Percentiles rank a stretch among this genome's conserved stretches.
These are phyloP conservation scores for Arthrobotrys sinensis DNA, from an alignment of 2,329 filamentous ascomycete species.

Conservation along the genomic window DNA sequence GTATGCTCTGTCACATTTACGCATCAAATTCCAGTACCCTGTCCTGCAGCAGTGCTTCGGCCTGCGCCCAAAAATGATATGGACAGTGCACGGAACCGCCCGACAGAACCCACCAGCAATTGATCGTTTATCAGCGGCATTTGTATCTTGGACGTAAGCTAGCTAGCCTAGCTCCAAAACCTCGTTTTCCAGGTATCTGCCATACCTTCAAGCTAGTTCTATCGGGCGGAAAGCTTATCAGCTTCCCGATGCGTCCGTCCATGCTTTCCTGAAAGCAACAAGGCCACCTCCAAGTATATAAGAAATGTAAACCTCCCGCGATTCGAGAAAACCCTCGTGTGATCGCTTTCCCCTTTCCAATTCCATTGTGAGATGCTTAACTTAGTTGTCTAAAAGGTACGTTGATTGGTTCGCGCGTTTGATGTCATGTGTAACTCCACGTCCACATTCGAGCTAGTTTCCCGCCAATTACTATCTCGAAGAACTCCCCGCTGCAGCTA, in stretches of 20 bases:
- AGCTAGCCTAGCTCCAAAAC: constrained; percentile 7
- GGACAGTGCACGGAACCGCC: constrained; percentile 55
- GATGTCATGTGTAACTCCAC: constrained; percentile 44
- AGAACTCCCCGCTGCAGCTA: constrained; percentile 42
- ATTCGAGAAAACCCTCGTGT: neutral
- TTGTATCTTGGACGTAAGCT: constrained; percentile 19
- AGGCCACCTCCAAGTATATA: constrained; percentile 31
- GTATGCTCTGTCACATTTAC: neutral
- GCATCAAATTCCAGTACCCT: neutral
- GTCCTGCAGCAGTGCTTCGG: constrained; percentile 5
- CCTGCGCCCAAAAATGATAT: neutral
- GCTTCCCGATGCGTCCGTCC: constrained; percentile 57
- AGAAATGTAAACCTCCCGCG: constrained; percentile 30
- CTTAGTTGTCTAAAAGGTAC: neutral
- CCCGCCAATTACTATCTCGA: constrained; percentile 33
- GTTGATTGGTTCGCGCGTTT: constrained; percentile 37
- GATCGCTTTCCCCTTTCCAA: constrained; percentile 5
- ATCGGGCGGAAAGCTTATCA: constrained; percentile 45
- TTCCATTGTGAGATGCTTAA: neutral
- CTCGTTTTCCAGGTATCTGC: constrained; percentile 15
- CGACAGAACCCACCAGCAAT: constrained; percentile 35
- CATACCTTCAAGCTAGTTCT: neutral
- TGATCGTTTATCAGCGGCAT: constrained; percentile 58
- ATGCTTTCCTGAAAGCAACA: constrained; percentile 44
- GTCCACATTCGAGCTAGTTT: constrained; percentile 36